A percentile compares a stretch with the other conserved stretches of the same genome.
Conservation (phyloP, 2,329 filamentous ascomycete species). For the Microdochium trichocladiopsis region DNA sequence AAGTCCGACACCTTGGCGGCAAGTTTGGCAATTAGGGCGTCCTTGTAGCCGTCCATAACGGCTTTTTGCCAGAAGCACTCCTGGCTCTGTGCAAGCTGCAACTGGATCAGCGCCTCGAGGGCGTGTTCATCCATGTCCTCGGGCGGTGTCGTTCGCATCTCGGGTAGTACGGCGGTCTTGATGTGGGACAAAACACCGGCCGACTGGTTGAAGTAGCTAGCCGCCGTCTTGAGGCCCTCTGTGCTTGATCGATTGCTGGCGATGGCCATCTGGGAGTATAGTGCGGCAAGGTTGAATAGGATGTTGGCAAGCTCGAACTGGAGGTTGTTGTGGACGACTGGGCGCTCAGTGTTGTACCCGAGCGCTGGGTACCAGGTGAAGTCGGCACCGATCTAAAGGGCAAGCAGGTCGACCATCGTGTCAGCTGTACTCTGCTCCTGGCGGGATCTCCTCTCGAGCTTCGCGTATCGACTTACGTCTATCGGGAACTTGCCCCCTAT, state of each 20-base stretch:
- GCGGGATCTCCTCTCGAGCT: too few species aligned
- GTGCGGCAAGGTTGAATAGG: constrained; percentile 84
- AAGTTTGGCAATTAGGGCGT: constrained; percentile 62
- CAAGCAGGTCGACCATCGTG: neutral
- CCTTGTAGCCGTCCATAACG: constrained; percentile 88
- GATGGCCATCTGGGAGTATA: constrained; percentile 89
- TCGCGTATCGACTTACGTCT: constrained; percentile 51
- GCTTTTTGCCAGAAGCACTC: constrained; percentile 99
- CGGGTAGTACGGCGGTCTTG: constrained; percentile 68
- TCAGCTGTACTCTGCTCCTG: too few species aligned
- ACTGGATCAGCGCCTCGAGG: constrained; percentile 71
- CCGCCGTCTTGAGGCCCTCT: constrained; percentile 81
- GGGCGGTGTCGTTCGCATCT: constrained; percentile 75
- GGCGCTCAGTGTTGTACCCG: constrained; percentile 78
- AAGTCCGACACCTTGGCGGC: constrained; percentile 82
- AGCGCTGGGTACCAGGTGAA: constrained; percentile 95
- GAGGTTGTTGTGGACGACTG: constrained; percentile 58
- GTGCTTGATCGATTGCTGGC: constrained; percentile 69
- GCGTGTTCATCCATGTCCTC: constrained; percentile 95
- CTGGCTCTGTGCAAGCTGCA: constrained; percentile 87
- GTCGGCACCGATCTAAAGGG: constrained; percentile 77
- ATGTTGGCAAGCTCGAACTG: constrained; percentile 86
- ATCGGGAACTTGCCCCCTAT: constrained; percentile 93
- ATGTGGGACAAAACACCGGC: constrained; percentile 80
- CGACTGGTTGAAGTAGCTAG: constrained; percentile 82